These are phyloP conservation scores for Populus nigra DNA, from an alignment of 345 rosid species.

Conservation along the genomic window DNA sequence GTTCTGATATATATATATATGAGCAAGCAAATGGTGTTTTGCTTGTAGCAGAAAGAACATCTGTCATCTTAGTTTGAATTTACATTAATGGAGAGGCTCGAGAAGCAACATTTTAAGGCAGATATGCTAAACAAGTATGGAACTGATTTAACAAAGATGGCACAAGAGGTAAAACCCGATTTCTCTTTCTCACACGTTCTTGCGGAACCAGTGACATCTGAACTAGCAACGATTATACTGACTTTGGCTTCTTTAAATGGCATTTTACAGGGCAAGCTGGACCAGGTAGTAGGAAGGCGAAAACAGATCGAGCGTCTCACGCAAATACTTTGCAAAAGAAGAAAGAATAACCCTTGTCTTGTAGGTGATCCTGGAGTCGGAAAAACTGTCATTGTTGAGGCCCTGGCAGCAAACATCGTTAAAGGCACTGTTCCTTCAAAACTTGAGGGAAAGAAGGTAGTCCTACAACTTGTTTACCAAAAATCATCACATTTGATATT, in stretches of 20 bases:
- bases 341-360: constrained; percentile 31
- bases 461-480: too few relatives aligned
- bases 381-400: constrained; percentile 31
- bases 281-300: constrained; percentile 22
- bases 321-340: constrained; percentile 27
- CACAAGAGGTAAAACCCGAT: neutral
- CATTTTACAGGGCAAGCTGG: constrained; percentile 18
- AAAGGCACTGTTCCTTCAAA: constrained; percentile 4
- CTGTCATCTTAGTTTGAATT: neutral
- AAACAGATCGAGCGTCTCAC: constrained; percentile 5
- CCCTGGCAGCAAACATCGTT: constrained; percentile 20
- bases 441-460: constrained; percentile 25
- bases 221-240: too few relatives aligned
- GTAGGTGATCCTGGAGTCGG: constrained; percentile 40
- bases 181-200: neutral
- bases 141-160: constrained; percentile 11
- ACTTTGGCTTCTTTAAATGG: neutral
- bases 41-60: neutral
- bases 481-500: too few relatives aligned
- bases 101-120: neutral
- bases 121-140: constrained; percentile 15
- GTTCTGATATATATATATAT: neutral
- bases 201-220: neutral
- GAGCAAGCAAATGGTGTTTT: too few relatives aligned
- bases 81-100: constrained; percentile 15